These are phyloP conservation scores for Babesia ovis DNA, from an alignment of 169 alveolate species.

Conservation along the genomic window DNA sequence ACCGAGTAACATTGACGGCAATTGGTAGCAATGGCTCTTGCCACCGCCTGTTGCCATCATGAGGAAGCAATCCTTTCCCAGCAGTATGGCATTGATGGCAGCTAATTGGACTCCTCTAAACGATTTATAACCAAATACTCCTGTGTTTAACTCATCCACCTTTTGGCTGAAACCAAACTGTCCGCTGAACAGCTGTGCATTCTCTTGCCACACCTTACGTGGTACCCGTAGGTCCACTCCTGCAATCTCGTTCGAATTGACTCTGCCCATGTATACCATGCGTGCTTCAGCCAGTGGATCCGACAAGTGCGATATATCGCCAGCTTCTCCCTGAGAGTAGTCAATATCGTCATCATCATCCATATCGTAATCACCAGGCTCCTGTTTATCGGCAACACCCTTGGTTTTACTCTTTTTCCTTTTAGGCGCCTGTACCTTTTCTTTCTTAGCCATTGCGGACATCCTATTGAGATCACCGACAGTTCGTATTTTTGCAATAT, in stretches of 20 bases:
- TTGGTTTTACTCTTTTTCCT: neutral
- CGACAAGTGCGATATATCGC: constrained; percentile 32
- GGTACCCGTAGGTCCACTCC: constrained; percentile 40
- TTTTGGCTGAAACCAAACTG: constrained; percentile 37
- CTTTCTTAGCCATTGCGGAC: neutral
- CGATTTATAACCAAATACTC: constrained; percentile 47
- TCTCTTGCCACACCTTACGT: constrained; percentile 4
- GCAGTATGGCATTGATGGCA: constrained; percentile 88
- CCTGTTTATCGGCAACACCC: neutral
- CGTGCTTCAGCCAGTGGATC: constrained; percentile 46
- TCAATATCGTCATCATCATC: constrained; percentile 9
- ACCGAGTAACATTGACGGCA: constrained; percentile 89
- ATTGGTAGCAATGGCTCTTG: constrained; percentile 92
- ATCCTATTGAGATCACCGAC: neutral
- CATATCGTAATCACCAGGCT: neutral
- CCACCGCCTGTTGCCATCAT: constrained; percentile 98
- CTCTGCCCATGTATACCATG: constrained; percentile 34
- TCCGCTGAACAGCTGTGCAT: constrained; percentile 29
- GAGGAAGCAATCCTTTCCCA: constrained; percentile 87
- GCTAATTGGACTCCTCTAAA: constrained; percentile 89
- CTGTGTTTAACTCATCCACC: constrained; percentile 40
- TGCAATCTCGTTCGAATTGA: constrained; percentile 28
- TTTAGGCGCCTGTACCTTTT: neutral
- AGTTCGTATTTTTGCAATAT: neutral
- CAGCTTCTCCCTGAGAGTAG: constrained; percentile 19